Conservation (phyloP, 331 rosid genomes). For the Cydonia oblonga region DNA sequence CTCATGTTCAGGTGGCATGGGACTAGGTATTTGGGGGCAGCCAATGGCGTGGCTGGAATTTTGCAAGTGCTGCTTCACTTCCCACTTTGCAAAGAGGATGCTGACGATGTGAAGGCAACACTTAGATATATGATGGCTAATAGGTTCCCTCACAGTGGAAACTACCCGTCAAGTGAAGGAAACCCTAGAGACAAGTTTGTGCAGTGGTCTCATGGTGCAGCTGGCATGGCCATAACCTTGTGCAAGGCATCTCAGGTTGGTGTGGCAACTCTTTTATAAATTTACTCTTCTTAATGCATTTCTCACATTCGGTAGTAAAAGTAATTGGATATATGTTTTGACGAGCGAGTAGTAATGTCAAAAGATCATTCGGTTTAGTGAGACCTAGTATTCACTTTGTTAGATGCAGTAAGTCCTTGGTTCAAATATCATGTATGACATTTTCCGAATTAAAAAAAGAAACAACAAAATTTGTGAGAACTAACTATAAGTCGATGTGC, state of each 20-base stretch:
- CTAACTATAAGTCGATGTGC: background rate
- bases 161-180: conserved; percentile 93
- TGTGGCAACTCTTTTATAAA: background rate
- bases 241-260: conserved; percentile 82
- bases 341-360: too few species aligned
- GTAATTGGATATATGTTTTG: background rate
- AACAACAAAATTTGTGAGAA: too few species aligned
- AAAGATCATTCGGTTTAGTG: background rate
- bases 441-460: too few species aligned
- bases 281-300: background rate
- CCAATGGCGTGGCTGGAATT: conserved; percentile 82
- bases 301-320: background rate
- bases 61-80: conserved; percentile 73
- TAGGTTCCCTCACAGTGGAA: conserved; percentile 73
- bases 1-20: conserved; percentile 94
- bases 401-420: background rate
- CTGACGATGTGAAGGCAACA: conserved; percentile 70
- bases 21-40: conserved; percentile 83
- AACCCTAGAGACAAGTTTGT: conserved; percentile 71
- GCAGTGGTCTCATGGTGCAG: conserved; percentile 90
- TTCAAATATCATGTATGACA: background rate
- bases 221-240: conserved; percentile 75
- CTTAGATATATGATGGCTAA: conserved; percentile 68
- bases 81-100: conserved; percentile 46
- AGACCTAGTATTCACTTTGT: background rate